Evolutionary conservation across 495 filamentous ascomycete species (phyloP).

Genomic region (Trichocladium uniseriatum): DNA sequence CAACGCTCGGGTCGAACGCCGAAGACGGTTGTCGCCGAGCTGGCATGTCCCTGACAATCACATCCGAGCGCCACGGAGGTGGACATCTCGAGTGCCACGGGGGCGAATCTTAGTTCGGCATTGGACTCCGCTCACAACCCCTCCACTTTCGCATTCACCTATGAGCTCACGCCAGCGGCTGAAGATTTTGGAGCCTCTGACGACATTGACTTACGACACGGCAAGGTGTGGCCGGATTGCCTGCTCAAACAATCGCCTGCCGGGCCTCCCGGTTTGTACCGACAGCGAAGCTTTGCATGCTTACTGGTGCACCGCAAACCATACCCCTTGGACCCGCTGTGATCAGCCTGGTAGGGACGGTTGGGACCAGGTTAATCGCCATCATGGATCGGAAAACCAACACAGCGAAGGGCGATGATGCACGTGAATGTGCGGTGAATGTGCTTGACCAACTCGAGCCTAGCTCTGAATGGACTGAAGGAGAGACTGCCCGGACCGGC

Average conservation of each 20-base stretch:
- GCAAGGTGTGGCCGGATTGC: too few relatives aligned
- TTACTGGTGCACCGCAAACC: not conserved
- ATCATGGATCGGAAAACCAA: not conserved
- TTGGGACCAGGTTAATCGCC: too few relatives aligned
- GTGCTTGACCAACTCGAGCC: too few relatives aligned
- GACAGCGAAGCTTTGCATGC: not conserved
- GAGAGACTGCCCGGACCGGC: not conserved
- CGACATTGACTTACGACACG: conserved; percentile 26
- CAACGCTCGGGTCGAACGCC: too few relatives aligned
- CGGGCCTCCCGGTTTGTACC: not conserved
- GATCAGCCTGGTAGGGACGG: not conserved
- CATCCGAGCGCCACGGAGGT: too few relatives aligned
- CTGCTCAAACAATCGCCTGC: not conserved
- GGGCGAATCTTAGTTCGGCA: conserved; percentile 2
- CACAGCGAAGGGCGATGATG: not conserved
- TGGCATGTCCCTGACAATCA: too few relatives aligned
- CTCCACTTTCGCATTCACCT: not conserved
- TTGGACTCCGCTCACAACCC: conserved; percentile 3
- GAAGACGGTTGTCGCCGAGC: too few relatives aligned
- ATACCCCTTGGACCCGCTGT: not conserved
- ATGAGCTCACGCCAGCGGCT: too few relatives aligned
- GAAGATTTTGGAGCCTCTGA: conserved; percentile 5
- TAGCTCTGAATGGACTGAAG: not conserved
- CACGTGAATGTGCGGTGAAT: too few relatives aligned
- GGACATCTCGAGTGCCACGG: too few relatives aligned